Percentiles rank a stretch among this genome's conserved stretches.
These are phyloP conservation scores for Cladophialophora immunda DNA, from an alignment of 2,329 filamentous ascomycete genomes.

Conservation along the genomic window DNA sequence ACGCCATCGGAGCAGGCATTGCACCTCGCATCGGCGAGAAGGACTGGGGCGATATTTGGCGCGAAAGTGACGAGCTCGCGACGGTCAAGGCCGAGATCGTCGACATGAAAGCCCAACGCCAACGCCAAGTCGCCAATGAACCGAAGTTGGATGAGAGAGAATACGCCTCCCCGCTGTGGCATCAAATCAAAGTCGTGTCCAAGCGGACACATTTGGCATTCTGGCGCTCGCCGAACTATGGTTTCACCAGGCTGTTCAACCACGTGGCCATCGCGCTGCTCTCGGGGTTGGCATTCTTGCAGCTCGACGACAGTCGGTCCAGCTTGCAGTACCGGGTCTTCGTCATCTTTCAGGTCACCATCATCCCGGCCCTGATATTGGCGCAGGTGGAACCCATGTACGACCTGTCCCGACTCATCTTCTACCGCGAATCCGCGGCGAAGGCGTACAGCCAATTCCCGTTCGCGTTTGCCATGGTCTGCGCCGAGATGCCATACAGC, in stretches of 20 bases:
- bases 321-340: conserved; percentile 88
- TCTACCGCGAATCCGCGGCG: conserved; percentile 83
- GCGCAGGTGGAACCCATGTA: conserved; percentile 86
- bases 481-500: conserved; percentile 85
- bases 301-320: conserved; percentile 76
- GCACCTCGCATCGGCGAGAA: conserved; percentile 74
- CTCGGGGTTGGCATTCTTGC: conserved; percentile 80
- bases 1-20: conserved; percentile 78
- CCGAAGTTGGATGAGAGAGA: conserved; percentile 69
- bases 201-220: conserved; percentile 78
- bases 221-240: conserved; percentile 88
- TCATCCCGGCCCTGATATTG: conserved; percentile 83
- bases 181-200: conserved; percentile 80
- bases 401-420: conserved; percentile 79
- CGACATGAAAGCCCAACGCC: conserved; percentile 70
- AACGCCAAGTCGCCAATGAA: conserved; percentile 55
- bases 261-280: conserved; percentile 80
- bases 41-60: conserved; percentile 85
- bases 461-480: conserved; percentile 79
- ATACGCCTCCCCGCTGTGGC: conserved; percentile 80
- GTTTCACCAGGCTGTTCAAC: conserved; percentile 86
- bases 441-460: conserved; percentile 87
- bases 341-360: conserved; percentile 85
- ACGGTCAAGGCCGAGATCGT: conserved; percentile 72
- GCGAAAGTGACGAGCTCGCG: conserved; percentile 74